Base-by-base conservation (phyloP, 2,329 filamentous ascomycete species). In the Colletotrichum sp. region DNA sequence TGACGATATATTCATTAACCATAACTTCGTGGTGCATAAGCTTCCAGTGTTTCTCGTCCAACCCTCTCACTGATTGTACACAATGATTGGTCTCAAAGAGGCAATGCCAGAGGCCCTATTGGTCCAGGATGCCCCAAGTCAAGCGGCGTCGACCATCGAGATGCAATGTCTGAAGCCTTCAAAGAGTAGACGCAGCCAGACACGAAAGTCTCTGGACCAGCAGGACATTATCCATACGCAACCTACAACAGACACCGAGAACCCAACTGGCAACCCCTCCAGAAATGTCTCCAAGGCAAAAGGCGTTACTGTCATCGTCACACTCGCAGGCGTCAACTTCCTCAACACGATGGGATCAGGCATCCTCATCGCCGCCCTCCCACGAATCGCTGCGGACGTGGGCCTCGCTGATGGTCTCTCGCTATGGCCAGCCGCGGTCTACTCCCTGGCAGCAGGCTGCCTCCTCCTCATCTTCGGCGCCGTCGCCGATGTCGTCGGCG, bases 261-360 rank as follows among this genome's bases (percentile, higher is more conserved):
- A 26, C 30, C 30, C 38, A 21, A 30, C 16, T 21, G 64, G 30
- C 13, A 30, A 52, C 2, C 38, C 74, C 3, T 24, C 65, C 30
- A 66, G 69, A 26, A 69, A 74, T 16, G 66, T 83, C 16, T 82
- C 82, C 34, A 80, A 79, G 24, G 71, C 77, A 24, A 79, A 80
- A 28, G 81, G 75, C 24, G 63, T 82, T 6, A 77, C 78, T 21
- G 80, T 84, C 64, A 84, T 84, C 67, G 65, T 79, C 13, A 84
- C 82, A 2, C 80, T 84, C 8, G 80, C 83, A 1, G 82, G 83
- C 30, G 79, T 84, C 65, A 84, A 76, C 76, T 83, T 84, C 65
- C 81, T 84, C 30, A 84, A 83, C 74, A 83, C 82, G 4, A 83
- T 84, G 81, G 82, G 82, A 10, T 85, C 83, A 16, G 83, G 83